A percentile compares a stretch with the other conserved stretches of the same genome.
phyloP scores from a whole-genome alignment of 2,329 filamentous ascomycete species.

The Monosporascus sp. region DNA sequence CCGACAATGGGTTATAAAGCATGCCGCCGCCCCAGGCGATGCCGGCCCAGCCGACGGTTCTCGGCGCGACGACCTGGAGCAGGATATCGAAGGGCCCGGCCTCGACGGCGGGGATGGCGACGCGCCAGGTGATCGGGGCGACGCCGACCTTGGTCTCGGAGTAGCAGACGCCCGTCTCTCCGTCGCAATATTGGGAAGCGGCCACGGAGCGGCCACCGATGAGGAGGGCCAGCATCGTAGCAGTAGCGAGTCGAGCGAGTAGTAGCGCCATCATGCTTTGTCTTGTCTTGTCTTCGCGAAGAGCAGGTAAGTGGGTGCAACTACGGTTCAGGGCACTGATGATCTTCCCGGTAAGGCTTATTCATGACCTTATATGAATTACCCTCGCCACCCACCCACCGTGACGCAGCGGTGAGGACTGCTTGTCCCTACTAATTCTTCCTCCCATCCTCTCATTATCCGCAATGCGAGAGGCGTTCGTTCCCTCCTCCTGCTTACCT shows the following conservation, averaged over 20 bases:
- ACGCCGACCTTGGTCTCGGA: constrained; percentile 16
- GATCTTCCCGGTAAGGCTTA: too few relatives aligned
- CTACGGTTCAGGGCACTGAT: too few relatives aligned
- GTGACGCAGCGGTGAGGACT: too few relatives aligned
- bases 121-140: constrained; percentile 13
- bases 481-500: neutral
- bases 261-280: neutral
- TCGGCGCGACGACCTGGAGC: constrained; percentile 21
- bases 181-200: constrained; percentile 16
- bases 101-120: constrained; percentile 18
- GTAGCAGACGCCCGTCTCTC: constrained; percentile 16
- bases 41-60: constrained; percentile 19
- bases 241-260: constrained; percentile 5
- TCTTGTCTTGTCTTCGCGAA: neutral
- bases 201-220: constrained; percentile 2
- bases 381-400: too few relatives aligned
- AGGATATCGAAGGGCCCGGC: constrained; percentile 22
- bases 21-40: constrained; percentile 23
- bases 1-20: constrained; percentile 19
- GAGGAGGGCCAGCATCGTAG: too few relatives aligned
- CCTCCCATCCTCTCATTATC: constrained; percentile 5
- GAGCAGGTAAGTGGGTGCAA: too few relatives aligned
- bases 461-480: neutral
- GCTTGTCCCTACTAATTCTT: too few relatives aligned
- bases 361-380: too few relatives aligned